These are phyloP conservation scores for Scolecobasidium constrictum DNA, from an alignment of 2,329 filamentous ascomycete species.

Conservation along the genomic window DNA sequence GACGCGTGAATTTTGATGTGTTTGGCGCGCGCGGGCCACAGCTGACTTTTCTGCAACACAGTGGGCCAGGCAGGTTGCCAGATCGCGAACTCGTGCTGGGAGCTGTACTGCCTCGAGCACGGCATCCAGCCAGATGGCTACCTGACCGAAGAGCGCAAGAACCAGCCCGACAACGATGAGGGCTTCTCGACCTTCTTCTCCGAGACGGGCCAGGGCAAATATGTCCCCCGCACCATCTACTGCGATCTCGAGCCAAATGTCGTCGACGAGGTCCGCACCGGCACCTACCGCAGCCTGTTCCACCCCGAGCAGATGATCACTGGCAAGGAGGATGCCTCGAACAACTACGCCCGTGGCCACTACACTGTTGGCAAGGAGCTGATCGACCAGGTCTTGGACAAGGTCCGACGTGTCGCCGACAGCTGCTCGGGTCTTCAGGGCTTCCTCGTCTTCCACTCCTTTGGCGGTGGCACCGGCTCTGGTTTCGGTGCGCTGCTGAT, in stretches of 20 bases:
- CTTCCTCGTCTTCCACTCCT: constrained; percentile 99
- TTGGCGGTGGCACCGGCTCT: constrained; percentile 96
- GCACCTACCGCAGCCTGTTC: constrained; percentile 91
- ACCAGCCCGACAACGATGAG: constrained; percentile 71
- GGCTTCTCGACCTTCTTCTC: constrained; percentile 99
- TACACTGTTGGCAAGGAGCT: constrained; percentile 99
- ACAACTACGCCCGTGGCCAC: constrained; percentile 99
- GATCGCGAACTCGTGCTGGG: constrained; percentile 99
- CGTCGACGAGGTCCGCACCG: constrained; percentile 97
- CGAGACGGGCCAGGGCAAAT: constrained; percentile 98
- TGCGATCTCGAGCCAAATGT: constrained; percentile 99
- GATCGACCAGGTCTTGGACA: constrained; percentile 95
- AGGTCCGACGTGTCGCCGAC: constrained; percentile 93
- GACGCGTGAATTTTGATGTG: constrained; percentile 17
- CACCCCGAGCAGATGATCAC: constrained; percentile 99
- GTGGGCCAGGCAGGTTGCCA: constrained; percentile 99
- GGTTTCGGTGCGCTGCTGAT: constrained; percentile 97
- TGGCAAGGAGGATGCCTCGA: constrained; percentile 99
- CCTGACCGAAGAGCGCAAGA: constrained; percentile 96
- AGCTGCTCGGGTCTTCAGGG: constrained; percentile 97
- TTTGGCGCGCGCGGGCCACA: constrained; percentile 18
- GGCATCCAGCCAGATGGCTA: constrained; percentile 99
- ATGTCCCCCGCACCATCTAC: constrained; percentile 98
- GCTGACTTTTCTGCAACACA: constrained; percentile 50
- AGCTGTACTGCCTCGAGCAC: constrained; percentile 99